Percentiles rank a stretch among this genome's conserved stretches.
These are phyloP conservation scores for Silybum marianum DNA, from an alignment of 129 eudicot species.

Conservation along the genomic window DNA sequence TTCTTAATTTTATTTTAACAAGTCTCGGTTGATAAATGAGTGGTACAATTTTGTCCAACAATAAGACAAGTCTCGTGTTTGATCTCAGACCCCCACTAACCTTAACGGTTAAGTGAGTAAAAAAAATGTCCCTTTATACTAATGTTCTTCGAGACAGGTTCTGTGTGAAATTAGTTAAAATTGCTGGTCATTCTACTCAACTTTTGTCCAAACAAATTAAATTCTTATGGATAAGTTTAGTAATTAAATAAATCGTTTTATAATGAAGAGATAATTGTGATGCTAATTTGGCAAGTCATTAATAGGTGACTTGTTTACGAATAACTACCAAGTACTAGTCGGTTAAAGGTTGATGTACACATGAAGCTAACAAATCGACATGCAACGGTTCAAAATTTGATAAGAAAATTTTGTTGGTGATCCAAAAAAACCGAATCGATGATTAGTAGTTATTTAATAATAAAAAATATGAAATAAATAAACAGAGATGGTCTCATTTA, in stretches of 20 bases:
- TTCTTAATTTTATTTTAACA: too few relatives aligned
- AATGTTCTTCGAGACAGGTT: too few relatives aligned
- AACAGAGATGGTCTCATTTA: too few relatives aligned
- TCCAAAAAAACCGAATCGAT: not conserved
- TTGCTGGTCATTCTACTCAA: too few relatives aligned
- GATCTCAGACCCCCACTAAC: too few relatives aligned
- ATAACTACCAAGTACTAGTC: not conserved
- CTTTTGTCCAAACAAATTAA: too few relatives aligned
- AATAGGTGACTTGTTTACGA: not conserved
- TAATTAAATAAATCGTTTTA: not conserved
- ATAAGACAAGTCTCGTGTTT: too few relatives aligned
- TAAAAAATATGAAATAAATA: not conserved
- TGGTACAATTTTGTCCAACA: too few relatives aligned
- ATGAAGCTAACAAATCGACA: not conserved
- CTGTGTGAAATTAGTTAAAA: too few relatives aligned
- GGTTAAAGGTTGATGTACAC: constrained; percentile 1
- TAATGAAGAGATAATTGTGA: not conserved
- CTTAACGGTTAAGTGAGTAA: too few relatives aligned
- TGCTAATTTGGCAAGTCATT: not conserved
- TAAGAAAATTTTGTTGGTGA: not conserved
- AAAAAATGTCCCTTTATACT: too few relatives aligned
- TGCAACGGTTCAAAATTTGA: not conserved
- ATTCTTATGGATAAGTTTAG: not conserved
- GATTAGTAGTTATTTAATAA: not conserved
- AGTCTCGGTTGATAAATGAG: too few relatives aligned